Conservation (phyloP, 2,329 filamentous ascomycete genomes). For the Graphilbum sp. region DNA sequence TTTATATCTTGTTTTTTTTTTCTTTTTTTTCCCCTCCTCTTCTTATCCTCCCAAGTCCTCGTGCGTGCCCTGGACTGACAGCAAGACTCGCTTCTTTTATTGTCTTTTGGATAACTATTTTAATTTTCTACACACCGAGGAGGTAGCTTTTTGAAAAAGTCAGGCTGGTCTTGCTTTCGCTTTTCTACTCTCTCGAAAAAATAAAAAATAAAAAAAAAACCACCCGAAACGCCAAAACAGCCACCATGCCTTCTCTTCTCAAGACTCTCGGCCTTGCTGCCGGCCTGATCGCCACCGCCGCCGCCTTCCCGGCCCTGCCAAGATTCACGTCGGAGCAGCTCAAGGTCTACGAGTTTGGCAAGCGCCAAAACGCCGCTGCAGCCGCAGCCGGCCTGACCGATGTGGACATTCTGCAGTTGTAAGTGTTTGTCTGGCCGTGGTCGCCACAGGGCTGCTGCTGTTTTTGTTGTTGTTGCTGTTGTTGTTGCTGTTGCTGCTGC, state of each 20-base stretch:
- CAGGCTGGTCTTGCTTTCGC: slow-evolving; percentile 23
- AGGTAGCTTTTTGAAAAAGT: slow-evolving; percentile 17
- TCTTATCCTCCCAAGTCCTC: no score
- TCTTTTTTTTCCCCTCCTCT: slow-evolving; percentile 5
- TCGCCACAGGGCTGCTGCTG: no score
- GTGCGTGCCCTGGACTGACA: no score
- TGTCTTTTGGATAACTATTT: slow-evolving; percentile 13
- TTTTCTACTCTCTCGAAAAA: no score
- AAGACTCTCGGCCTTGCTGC: slow-evolving; percentile 26
- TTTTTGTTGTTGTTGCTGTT: no score
- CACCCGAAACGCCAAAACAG: slow-evolving; percentile 15
- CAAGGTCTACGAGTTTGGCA: slow-evolving; percentile 28
- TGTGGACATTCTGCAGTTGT: slow-evolving; percentile 43
- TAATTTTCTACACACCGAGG: slow-evolving; percentile 12
- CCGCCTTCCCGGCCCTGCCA: slow-evolving; percentile 27
- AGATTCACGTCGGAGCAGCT: slow-evolving; percentile 27
- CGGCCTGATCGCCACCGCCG: slow-evolving; percentile 26
- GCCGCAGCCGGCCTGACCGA: slow-evolving; percentile 30
- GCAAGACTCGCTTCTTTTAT: slow-evolving; percentile 9
- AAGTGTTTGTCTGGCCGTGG: no score
- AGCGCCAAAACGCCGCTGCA: slow-evolving; percentile 33
- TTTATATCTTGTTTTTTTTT: slow-evolving; percentile 12
- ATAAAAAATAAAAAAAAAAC: slow-evolving; percentile 13
- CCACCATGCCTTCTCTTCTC: slow-evolving; percentile 31
- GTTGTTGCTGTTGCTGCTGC: no score